Percentiles rank a stretch among this genome's conserved stretches.
These are phyloP conservation scores for Hortaea sp. DNA, from an alignment of 2,329 filamentous ascomycete species.

Conservation along the genomic window DNA sequence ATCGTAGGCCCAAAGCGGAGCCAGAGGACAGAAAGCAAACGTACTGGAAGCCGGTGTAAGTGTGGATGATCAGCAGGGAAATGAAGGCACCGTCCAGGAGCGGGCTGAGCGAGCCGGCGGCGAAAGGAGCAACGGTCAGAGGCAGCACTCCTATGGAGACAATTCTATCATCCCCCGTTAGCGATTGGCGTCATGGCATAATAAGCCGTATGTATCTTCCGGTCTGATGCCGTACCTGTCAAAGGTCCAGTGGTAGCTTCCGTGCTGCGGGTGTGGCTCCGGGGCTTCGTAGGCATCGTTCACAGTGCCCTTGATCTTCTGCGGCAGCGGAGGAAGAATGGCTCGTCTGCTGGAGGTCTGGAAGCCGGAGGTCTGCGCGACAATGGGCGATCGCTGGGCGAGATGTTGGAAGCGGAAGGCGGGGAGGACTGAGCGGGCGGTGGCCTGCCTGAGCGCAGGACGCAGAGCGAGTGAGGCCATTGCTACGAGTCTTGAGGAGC, in stretches of 20 bases:
- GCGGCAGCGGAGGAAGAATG: conserved; percentile 75
- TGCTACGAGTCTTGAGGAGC: not conserved
- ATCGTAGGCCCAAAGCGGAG: not conserved
- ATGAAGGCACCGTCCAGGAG: conserved; percentile 77
- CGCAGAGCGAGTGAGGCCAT: conserved; percentile 47
- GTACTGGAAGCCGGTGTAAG: conserved; percentile 87
- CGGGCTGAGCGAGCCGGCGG: conserved; percentile 82
- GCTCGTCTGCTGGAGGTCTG: conserved; percentile 68
- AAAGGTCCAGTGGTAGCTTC: conserved; percentile 97
- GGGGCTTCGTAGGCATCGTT: conserved; percentile 80
- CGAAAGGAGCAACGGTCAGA: conserved; percentile 82
- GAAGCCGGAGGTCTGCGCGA: conserved; percentile 57
- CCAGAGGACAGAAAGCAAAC: conserved; percentile 15
- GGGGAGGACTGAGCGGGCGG: conserved; percentile 30
- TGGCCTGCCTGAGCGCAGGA: conserved; percentile 38
- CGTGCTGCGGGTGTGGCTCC: conserved; percentile 63
- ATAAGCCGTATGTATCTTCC: not conserved
- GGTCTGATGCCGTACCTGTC: conserved; percentile 48
- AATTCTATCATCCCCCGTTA: conserved; percentile 39
- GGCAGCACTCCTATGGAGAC: conserved; percentile 75
- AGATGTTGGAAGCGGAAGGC: conserved; percentile 23
- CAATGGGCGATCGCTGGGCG: conserved; percentile 29
- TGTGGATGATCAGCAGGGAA: conserved; percentile 76
- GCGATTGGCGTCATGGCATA: too few relatives aligned
- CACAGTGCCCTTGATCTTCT: conserved; percentile 42